Evolutionary conservation across 495 filamentous ascomycete genomes (phyloP).

Genomic region (Tuber brumale): DNA sequence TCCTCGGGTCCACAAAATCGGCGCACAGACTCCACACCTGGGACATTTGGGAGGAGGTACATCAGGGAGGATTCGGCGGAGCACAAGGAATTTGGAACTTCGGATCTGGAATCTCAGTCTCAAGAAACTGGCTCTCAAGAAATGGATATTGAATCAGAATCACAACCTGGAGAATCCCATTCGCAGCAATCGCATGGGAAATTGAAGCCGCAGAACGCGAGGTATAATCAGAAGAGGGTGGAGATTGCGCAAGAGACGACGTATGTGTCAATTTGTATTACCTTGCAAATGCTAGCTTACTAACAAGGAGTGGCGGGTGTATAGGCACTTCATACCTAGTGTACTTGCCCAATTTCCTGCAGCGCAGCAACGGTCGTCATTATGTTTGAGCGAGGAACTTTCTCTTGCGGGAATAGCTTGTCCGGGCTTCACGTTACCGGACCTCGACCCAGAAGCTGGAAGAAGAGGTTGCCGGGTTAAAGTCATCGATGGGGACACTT

Average conservation of each 20-base stretch:
- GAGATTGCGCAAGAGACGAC: constrained; percentile 25
- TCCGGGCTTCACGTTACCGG: constrained; percentile 17
- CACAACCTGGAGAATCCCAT: background rate
- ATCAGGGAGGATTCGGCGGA: constrained; percentile 8
- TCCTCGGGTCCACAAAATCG: constrained; percentile 2
- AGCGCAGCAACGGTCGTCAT: constrained; percentile 3
- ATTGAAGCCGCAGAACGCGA: constrained; percentile 6
- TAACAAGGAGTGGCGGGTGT: background rate
- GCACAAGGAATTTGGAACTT: constrained; percentile 7
- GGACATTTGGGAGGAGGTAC: background rate
- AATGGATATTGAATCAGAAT: background rate
- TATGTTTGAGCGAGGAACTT: constrained; percentile 9
- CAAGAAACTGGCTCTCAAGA: background rate
- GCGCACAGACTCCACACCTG: background rate
- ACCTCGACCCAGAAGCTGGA: constrained; percentile 15
- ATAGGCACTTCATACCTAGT: constrained; percentile 21
- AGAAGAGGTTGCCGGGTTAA: constrained; percentile 20
- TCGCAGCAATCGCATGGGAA: background rate
- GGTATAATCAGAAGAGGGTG: constrained; percentile 17
- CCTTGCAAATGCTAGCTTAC: background rate
- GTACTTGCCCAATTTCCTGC: constrained; percentile 19
- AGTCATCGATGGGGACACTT: constrained; percentile 50
- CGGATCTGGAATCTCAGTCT: background rate
- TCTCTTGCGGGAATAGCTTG: constrained; percentile 8
- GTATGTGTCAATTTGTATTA: constrained; percentile 14